These are phyloP conservation scores for Puccinia horiana DNA, from an alignment of 1,284 basidiomycete species.

Conservation along the genomic window DNA sequence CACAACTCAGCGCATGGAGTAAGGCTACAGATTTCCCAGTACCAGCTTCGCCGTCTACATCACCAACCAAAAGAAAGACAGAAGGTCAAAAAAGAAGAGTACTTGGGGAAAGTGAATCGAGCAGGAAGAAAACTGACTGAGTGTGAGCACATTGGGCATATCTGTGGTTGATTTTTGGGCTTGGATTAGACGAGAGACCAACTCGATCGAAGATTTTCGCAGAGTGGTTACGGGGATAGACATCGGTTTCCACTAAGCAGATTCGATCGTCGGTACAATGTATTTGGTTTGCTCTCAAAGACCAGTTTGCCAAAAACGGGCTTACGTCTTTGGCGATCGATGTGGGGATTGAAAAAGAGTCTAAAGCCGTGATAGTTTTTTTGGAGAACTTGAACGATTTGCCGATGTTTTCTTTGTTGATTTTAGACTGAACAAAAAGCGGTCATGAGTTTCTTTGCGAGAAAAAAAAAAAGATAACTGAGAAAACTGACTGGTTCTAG, in stretches of 20 bases:
- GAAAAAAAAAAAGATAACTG: neutral
- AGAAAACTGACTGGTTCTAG: constrained; percentile 14
- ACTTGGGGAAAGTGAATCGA: no score
- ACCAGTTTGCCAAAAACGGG: neutral
- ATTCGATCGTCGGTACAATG: neutral
- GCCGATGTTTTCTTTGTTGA: constrained; percentile 1
- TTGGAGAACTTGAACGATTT: constrained; percentile 26
- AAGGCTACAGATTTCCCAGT: constrained; percentile 45
- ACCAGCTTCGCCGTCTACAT: constrained; percentile 29
- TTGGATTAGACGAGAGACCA: constrained; percentile 7
- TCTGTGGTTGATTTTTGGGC: neutral
- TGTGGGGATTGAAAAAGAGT: constrained; percentile 31
- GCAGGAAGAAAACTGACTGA: constrained; percentile 10
- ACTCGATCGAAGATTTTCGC: constrained; percentile 32
- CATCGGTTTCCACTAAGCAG: constrained; percentile 34
- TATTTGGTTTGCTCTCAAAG: neutral
- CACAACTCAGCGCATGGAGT: constrained; percentile 45
- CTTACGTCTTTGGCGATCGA: constrained; percentile 40
- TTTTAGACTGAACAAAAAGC: neutral
- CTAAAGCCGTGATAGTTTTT: neutral
- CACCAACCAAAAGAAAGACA: neutral
- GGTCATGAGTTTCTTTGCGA: neutral
- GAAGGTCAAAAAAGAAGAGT: neutral
- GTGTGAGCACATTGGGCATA: constrained; percentile 26
- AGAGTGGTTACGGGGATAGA: constrained; percentile 34